Evolutionary conservation across 805 yeast genomes (phyloP), one percentile per base, ranked within the genome.

Genomic region (Saccharomycopsis guyanensis): DNA sequence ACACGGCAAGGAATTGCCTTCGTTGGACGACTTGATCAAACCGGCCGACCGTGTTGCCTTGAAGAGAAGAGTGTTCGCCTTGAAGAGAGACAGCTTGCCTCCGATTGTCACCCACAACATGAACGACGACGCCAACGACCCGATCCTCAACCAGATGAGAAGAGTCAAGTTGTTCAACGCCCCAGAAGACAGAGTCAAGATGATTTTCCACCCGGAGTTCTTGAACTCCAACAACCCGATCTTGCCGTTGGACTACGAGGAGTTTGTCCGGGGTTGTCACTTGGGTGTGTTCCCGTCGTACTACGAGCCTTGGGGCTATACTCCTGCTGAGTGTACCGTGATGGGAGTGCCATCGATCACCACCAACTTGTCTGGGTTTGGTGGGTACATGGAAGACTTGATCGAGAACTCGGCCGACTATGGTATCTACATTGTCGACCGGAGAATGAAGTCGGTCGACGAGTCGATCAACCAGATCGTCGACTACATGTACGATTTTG

Each of bases 291-390:
- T 91, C 81, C 98, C 98, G 42, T 87, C 96, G 0, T 91, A 91
- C 68, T 91, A 91, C 62, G 98, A 91, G 68, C 98, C 98, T 3
- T 91, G 98, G 98, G 98, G 98, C 34, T 91, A 91, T 65, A 91
- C 98, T 2, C 98, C 98, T 2, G 97, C 97, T 6, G 98, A 91
- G 64, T 93, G 98, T 70, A 91, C 98, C 0, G 98, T 93, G 20
- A 91, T 91, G 98, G 98, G 98, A 47, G 95, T 93, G 50, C 98
- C 98, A 15, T 86, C 96, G 4, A 86, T 91, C 59, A 91, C 98
- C 8, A 91, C 98, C 36, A 91, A 91, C 63, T 69, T 91, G 50
- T 86, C 96, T 2, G 98, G 98, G 1, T 91, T 91, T 61, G 98
- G 98, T 42, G 94, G 97, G 55, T 91, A 91, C 68, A 91, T 91